Conservation (phyloP, 306 rosid species). For the Lathyrus aphaca region DNA sequence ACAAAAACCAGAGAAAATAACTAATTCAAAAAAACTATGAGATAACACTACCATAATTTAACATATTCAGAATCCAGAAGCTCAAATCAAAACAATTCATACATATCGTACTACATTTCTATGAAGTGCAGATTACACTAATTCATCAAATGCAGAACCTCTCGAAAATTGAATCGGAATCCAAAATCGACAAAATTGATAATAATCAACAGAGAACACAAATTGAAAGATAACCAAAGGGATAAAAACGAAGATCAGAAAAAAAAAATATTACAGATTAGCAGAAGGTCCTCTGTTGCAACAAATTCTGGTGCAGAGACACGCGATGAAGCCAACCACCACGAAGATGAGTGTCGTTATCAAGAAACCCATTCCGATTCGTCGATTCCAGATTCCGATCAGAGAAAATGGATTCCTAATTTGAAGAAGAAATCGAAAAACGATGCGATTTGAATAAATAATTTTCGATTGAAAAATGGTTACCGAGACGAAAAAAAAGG, state of each 20-base stretch:
- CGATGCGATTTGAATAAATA: neutral
- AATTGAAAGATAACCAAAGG: neutral
- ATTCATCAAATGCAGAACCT: slow-evolving; percentile 38
- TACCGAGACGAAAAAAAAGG: slow-evolving; percentile 26
- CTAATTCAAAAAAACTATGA: slow-evolving; percentile 5
- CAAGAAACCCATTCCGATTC: slow-evolving; percentile 76
- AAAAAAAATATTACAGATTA: slow-evolving; percentile 59
- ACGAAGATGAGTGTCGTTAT: slow-evolving; percentile 71
- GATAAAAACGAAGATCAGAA: slow-evolving; percentile 4
- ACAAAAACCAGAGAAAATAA: neutral
- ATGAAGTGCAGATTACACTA: neutral
- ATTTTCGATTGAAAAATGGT: slow-evolving; percentile 19
- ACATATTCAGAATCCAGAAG: neutral
- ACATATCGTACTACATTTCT: neutral
- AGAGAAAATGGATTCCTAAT: slow-evolving; percentile 49
- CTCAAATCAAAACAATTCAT: slow-evolving; percentile 14
- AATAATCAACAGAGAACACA: neutral
- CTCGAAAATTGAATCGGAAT: neutral
- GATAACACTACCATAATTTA: slow-evolving; percentile 13
- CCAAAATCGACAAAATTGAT: neutral
- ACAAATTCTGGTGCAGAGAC: slow-evolving; percentile 79
- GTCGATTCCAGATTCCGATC: slow-evolving; percentile 51
- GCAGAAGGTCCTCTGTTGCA: slow-evolving; percentile 80
- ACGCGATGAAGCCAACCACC: slow-evolving; percentile 73
- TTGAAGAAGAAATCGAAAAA: neutral